Percentiles rank a stretch among this genome's conserved stretches.
These are phyloP conservation scores for Aspergillus nanangensis DNA, from an alignment of 495 filamentous ascomycete species.

Conservation along the genomic window DNA sequence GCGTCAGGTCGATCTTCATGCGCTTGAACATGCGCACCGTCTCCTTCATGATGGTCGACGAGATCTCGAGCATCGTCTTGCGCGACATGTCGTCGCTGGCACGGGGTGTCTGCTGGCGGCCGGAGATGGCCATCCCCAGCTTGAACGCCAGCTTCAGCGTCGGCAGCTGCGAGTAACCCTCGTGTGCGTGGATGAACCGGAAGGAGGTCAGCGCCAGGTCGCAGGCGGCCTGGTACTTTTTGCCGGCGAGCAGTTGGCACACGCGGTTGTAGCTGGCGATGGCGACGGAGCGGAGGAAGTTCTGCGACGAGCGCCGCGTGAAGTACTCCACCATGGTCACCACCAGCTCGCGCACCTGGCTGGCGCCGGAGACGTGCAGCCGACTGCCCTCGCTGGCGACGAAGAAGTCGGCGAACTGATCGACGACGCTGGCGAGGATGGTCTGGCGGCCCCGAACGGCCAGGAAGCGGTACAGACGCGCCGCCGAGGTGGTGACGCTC, in stretches of 20 bases:
- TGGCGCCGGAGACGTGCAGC: conserved; percentile 15
- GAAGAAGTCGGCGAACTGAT: conserved; percentile 25
- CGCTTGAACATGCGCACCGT: conserved; percentile 11
- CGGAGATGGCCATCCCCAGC: conserved; percentile 15
- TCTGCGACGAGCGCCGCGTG: conserved; percentile 23
- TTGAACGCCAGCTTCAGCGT: conserved; percentile 17
- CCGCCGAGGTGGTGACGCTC: conserved; percentile 17
- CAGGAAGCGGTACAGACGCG: conserved; percentile 30
- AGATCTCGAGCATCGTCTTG: conserved; percentile 10
- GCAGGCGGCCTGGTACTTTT: conserved; percentile 22
- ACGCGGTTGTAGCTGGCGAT: conserved; percentile 32
- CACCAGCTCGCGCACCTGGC: conserved; percentile 26
- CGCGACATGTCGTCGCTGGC: neutral
- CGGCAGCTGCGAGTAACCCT: conserved; percentile 8
- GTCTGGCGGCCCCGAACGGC: conserved; percentile 18
- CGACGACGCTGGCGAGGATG: conserved; percentile 18
- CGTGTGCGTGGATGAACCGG: conserved; percentile 15
- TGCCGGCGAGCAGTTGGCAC: conserved; percentile 18
- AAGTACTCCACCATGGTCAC: conserved; percentile 27
- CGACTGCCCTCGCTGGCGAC: conserved; percentile 23
- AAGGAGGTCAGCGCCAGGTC: conserved; percentile 29
- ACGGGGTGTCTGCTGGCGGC: conserved; percentile 6
- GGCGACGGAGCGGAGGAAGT: conserved; percentile 33
- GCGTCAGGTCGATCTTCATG: conserved; percentile 19
- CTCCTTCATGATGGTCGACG: conserved; percentile 13